A percentile compares a stretch with the other conserved stretches of the same genome.
Conservation (phyloP, 2,329 filamentous ascomycete species). For the Exophiala mesophila region DNA sequence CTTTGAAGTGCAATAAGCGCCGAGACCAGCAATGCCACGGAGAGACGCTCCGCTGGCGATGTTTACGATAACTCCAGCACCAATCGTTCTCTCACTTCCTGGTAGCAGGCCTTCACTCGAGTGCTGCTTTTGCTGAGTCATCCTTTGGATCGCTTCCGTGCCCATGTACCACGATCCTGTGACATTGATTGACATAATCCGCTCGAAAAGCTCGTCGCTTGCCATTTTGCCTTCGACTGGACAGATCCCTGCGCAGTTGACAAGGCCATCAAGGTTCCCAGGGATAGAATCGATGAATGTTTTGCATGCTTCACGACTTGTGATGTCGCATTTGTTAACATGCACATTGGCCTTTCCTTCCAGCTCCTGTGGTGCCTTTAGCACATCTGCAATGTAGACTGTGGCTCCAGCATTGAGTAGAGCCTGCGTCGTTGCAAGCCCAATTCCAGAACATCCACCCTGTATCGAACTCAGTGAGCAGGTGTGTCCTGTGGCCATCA, state of each 20-base stretch:
- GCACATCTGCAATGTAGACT: conserved; percentile 4
- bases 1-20: conserved; percentile 41
- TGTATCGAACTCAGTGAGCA: too few relatives aligned
- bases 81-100: conserved; percentile 1
- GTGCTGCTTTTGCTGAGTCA: conserved; percentile 1
- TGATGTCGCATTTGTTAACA: conserved; percentile 7
- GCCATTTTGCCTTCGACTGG: conserved; percentile 10
- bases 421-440: conserved; percentile 2
- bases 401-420: conserved; percentile 4
- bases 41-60: conserved; percentile 9
- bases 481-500: too few relatives aligned
- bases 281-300: conserved; percentile 9
- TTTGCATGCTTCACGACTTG: conserved; percentile 6
- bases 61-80: conserved; percentile 9
- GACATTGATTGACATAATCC: conserved; percentile 8
- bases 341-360: conserved; percentile 4
- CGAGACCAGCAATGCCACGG: conserved; percentile 32
- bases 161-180: conserved; percentile 11
- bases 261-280: conserved; percentile 22
- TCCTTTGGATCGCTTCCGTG: conserved; percentile 9
- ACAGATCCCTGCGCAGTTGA: conserved; percentile 10
- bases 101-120: neutral
- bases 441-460: conserved; percentile 6
- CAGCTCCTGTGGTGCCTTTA: conserved; percentile 4
- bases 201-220: conserved; percentile 5